Conservation (phyloP, 805 yeast species). For the Naumovozyma baii region DNA sequence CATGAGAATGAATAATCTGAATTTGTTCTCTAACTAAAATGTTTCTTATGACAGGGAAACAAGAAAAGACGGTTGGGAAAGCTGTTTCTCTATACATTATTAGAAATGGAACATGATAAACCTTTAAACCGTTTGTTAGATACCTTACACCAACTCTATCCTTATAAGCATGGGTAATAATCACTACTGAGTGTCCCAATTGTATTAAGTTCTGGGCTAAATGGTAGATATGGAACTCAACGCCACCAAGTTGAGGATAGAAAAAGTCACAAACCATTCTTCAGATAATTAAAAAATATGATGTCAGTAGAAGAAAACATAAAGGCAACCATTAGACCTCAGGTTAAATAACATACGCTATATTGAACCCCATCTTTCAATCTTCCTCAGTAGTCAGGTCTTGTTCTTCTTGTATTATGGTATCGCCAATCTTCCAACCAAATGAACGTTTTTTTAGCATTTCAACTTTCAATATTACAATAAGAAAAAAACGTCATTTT, state of each 20-base stretch:
- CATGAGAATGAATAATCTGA: constrained; percentile 92
- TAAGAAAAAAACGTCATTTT: background rate
- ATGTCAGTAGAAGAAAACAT: background rate
- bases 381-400: too few relatives aligned
- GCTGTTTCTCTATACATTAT: constrained; percentile 78
- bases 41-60: constrained; percentile 76
- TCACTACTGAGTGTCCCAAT: constrained; percentile 75
- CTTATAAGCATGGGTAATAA: constrained; percentile 84
- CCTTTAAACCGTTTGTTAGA: constrained; percentile 83
- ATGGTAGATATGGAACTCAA: constrained; percentile 90
- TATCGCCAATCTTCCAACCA: too few relatives aligned
- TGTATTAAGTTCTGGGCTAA: constrained; percentile 72
- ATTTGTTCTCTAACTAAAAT: constrained; percentile 78
- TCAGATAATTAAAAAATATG: constrained; percentile 1
- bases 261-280: constrained; percentile 92
- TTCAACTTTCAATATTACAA: too few relatives aligned
- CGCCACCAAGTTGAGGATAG: constrained; percentile 98
- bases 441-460: background rate
- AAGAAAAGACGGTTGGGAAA: constrained; percentile 80
- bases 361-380: constrained; percentile 4
- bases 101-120: constrained; percentile 78
- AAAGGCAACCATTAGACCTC: background rate
- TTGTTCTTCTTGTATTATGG: too few relatives aligned
- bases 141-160: constrained; percentile 73
- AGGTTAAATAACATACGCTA: constrained; percentile 2